Evolutionary conservation across 1,284 basidiomycete genomes (phyloP), one percentile per base, ranked within the genome.

Genomic region (Marasmius sp.): DNA sequence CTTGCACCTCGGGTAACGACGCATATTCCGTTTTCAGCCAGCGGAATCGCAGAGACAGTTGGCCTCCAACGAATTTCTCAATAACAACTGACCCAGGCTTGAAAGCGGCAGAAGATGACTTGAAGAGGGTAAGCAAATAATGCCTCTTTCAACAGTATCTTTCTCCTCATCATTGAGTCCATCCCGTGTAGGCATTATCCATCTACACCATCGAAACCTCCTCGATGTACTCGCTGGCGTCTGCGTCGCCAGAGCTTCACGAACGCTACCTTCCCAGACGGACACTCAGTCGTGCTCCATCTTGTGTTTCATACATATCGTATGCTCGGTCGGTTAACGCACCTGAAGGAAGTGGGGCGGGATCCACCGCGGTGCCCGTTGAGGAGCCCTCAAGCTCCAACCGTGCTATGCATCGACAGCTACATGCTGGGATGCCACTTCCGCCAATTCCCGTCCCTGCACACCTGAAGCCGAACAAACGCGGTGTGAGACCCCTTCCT

Each of bases 171-270:
- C n/a, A 6, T 6, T n/a, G 41, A n/a, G 2, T 12, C 11, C n/a
- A 12, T 43, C 6, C 66, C 36, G 45, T 59, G 20, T 60, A 66
- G 18, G 62, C 63, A 12, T 56, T 41, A 20, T 69, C 70, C 3
- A 54, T 66, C 33, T 62, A 62, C 27, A 72, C 72, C 34, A 61
- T 67, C 45, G 75, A 77, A 53, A 74, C 75, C 0, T 72, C 67
- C 16, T 80, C 78, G 43, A 66, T 78, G 20, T 79, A 81, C 63
- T 81, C 79, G 12, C 67, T 71, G 6, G 74, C 71, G 7, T 80
- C 79, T 18, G 77, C 75, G 2, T 72, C 74, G 10, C 54, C 60
- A 6, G 70, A 75, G 37, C 58, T 71, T 45, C 74, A 75, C 63
- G 74, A 72, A 34, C 37, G 58, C 8, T 64, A 62, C 56, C 58